phyloP scores from a whole-genome alignment of 2,329 filamentous ascomycete genomes.

The Calonectria leucothoes region DNA sequence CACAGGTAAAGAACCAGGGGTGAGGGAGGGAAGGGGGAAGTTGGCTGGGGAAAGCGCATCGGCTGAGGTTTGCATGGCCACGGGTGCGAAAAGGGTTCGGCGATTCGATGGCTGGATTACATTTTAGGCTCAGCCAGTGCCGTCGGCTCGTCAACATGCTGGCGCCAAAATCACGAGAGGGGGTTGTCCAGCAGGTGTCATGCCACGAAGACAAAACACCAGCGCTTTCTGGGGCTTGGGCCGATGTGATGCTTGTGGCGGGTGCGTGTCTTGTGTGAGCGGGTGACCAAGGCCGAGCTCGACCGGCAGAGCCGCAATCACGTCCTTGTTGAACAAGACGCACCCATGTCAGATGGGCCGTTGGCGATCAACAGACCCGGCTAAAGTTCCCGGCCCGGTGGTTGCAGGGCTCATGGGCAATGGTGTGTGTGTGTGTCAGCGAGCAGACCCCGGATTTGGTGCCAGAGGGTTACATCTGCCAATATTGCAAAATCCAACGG shows the following conservation, averaged over 20 bases:
- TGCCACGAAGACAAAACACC: background rate
- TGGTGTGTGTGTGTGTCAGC: background rate
- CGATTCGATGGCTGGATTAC: constrained; percentile 32
- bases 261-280: background rate
- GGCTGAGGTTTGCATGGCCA: constrained; percentile 27
- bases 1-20: constrained; percentile 4
- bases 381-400: constrained; percentile 13
- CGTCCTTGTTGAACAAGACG: background rate
- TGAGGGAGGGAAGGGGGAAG: background rate
- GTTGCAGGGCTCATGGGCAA: constrained; percentile 5
- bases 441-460: background rate
- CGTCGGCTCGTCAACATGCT: background rate
- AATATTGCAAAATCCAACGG: background rate
- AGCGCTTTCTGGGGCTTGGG: background rate
- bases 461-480: background rate
- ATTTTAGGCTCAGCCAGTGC: constrained; percentile 7
- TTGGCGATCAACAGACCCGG: constrained; percentile 16
- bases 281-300: background rate
- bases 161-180: constrained; percentile 16
- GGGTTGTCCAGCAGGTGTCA: constrained; percentile 5
- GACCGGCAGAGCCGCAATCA: constrained; percentile 13
- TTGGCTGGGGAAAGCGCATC: constrained; percentile 11
- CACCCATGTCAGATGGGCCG: constrained; percentile 10
- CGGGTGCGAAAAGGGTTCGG: constrained; percentile 23
- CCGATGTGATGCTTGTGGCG: background rate